Evolutionary conservation across 108 stramenopile genomes (phyloP).

Genomic region (Nitzschia palea): DNA sequence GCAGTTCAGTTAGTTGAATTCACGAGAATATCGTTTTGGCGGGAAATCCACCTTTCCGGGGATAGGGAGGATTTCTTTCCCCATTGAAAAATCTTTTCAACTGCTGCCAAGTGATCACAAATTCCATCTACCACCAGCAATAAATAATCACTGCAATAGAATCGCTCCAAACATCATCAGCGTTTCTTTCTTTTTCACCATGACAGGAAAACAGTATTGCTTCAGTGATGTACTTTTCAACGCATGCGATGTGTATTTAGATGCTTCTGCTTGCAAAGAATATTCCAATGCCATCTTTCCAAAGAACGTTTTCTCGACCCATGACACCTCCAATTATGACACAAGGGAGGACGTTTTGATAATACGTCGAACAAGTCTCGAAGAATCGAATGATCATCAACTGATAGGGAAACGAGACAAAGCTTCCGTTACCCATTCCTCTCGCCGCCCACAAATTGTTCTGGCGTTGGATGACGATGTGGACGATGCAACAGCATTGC

Average conservation of each 20-base stretch:
- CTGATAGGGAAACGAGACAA: neutral
- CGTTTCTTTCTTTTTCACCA: neutral
- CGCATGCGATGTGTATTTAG: conserved; percentile 8
- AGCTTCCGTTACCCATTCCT: neutral
- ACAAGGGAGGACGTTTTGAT: conserved; percentile 4
- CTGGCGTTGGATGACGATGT: neutral
- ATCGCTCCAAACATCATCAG: neutral
- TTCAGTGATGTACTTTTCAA: conserved; percentile 7
- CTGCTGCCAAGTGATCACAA: neutral
- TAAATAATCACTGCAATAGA: neutral
- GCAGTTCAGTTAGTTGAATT: neutral
- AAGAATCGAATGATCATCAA: neutral
- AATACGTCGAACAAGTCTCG: neutral
- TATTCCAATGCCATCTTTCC: neutral
- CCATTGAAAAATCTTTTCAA: neutral
- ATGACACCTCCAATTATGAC: neutral
- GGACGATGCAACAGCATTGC: neutral
- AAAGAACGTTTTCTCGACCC: neutral
- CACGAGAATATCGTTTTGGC: neutral
- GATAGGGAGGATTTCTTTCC: neutral
- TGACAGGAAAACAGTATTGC: neutral
- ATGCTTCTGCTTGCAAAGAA: neutral
- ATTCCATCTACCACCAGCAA: neutral
- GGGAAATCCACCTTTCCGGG: too few species aligned
- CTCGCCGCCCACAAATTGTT: neutral